These are phyloP conservation scores for Oenanthe javanica DNA, from an alignment of 140 eudicot genomes.

Conservation along the genomic window DNA sequence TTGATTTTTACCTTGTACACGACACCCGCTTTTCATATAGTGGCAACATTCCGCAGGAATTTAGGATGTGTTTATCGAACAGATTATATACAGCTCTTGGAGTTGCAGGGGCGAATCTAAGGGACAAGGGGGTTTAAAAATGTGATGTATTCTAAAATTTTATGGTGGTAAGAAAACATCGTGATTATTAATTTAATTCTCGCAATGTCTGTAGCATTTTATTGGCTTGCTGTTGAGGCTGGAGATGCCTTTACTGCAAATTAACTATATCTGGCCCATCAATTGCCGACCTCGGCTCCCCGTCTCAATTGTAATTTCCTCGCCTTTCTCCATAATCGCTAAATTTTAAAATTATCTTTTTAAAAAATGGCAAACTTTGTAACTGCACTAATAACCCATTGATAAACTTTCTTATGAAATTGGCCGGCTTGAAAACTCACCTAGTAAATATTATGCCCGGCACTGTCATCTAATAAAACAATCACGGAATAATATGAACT, in stretches of 20 bases:
- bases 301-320: neutral
- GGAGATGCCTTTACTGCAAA: neutral
- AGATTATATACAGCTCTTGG: no score
- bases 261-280: neutral
- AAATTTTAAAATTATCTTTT: neutral
- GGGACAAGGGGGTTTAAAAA: no score
- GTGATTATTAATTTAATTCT: neutral
- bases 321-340: neutral
- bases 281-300: no score
- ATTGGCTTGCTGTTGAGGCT: neutral
- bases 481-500: no score
- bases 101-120: no score
- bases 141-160: neutral
- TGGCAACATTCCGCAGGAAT: no score
- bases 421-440: slow-evolving; percentile 56
- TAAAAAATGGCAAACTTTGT: slow-evolving; percentile 69
- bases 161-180: neutral
- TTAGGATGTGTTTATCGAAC: no score
- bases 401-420: slow-evolving; percentile 49
- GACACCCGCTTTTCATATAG: neutral
- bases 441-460: slow-evolving; percentile 58
- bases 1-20: neutral
- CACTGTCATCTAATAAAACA: slow-evolving; percentile 20
- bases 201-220: neutral
- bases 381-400: slow-evolving; percentile 47